Percentiles rank a stretch among this genome's conserved stretches.
Conservation (phyloP, 345 rosid genomes). For the Luvunga scandens region DNA sequence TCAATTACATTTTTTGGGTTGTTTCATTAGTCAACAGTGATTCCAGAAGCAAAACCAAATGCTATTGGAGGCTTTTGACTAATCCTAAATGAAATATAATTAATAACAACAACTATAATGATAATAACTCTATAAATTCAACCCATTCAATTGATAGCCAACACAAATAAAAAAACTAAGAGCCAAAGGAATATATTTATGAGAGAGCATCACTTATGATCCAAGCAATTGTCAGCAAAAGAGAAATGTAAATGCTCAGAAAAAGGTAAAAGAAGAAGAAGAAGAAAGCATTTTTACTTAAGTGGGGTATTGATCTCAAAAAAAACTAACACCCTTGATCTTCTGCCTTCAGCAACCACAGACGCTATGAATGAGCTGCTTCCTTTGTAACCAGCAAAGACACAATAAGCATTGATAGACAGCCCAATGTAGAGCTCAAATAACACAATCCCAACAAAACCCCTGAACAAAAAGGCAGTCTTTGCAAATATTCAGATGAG, state of each 20-base stretch:
- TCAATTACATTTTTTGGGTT: constrained; percentile 6
- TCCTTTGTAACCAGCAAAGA: constrained; percentile 32
- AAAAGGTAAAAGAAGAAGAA: constrained; percentile 4
- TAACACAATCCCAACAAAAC: constrained; percentile 23
- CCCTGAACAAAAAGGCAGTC: constrained; percentile 18
- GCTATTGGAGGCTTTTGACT: constrained; percentile 7
- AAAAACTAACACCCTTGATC: constrained; percentile 41
- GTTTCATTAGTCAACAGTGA: constrained; percentile 3
- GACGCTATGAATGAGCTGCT: constrained; percentile 40
- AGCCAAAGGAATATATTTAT: constrained; percentile 22
- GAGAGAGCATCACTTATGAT: constrained; percentile 65
- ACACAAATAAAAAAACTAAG: constrained; percentile 3
- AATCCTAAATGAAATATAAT: constrained; percentile 9
- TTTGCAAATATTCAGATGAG: constrained; percentile 26
- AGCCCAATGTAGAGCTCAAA: constrained; percentile 43
- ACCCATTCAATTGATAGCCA: constrained; percentile 1
- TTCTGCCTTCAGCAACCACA: constrained; percentile 55
- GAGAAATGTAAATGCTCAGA: constrained; percentile 25
- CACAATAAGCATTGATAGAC: constrained; percentile 48
- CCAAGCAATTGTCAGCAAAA: constrained; percentile 59
- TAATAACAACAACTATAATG: not conserved
- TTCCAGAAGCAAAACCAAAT: not conserved
- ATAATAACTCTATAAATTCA: constrained; percentile 3
- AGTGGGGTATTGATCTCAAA: constrained; percentile 19
- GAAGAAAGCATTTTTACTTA: constrained; percentile 31